Evolutionary conservation across 2,329 filamentous ascomycete species (phyloP), one percentile per base, ranked within the genome.

Genomic region (Exophiala xenobiotica): DNA sequence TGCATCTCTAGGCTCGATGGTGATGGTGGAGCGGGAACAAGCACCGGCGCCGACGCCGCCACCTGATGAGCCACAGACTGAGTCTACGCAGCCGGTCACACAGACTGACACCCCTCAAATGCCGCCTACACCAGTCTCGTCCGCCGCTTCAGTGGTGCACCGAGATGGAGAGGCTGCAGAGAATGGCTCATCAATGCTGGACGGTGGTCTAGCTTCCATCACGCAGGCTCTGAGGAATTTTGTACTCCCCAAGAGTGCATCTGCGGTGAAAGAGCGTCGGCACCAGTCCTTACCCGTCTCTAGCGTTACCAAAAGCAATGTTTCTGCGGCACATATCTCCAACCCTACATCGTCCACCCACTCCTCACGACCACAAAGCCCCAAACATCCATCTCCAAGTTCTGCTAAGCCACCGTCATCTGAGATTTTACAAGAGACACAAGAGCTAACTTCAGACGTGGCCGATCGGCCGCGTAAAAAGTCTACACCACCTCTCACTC

Each of bases 401-500:
- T 66, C 68, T 64, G 68, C 70, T 63, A 71, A 70, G 56, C 67
- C 63, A 62, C 64, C 63, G 57, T 58, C 68, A 60, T 72, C 71
- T 56, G 64, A 68, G 59, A 70, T 68, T 67, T 70, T 70, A 66
- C 68, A 71, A 63, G 72, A 74, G 49, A 64, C 71, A 61, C 65
- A 63, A 64, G 73, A 86, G 88, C 91, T 96, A 90, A 96, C 90
- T 82, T 80, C 84, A 80, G 82, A 83, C 79, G 77, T 77, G 73
- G 76, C 77, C 72, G 76, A 72, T 71, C 73, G 68, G 70, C 69
- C 74, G 65, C 70, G 69, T 72, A 69, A 83, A 78, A 95, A 96
- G 91, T 95, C 90, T 77, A 93, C 89, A 63, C 88, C 90, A 62
- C 85, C 90, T 55, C 91, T 92, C 62, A 95, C 92, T 49, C 92